A percentile compares a stretch with the other conserved stretches of the same genome.
Conservation (phyloP, 2,329 filamentous ascomycete genomes). For the Cordyceps javanica region DNA sequence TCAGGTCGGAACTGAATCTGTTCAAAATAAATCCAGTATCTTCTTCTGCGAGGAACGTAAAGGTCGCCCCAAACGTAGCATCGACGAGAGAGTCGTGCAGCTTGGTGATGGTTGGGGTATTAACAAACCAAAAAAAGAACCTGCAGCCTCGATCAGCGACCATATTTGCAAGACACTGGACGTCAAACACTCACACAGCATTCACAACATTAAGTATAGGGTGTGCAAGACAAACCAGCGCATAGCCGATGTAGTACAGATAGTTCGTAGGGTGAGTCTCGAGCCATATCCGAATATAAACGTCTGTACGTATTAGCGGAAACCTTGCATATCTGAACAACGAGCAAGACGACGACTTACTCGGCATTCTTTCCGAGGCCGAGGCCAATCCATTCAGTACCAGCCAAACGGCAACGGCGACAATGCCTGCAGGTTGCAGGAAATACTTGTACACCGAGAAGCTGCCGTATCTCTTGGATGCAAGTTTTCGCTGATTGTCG, state of each 20-base stretch:
- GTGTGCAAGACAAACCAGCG: too few species aligned
- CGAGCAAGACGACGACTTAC: neutral
- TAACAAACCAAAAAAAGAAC: neutral
- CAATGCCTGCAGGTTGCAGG: neutral
- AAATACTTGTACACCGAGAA: constrained; percentile 3
- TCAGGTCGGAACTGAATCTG: constrained; percentile 24
- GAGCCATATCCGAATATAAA: constrained; percentile 9
- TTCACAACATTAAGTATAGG: too few species aligned
- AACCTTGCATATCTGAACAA: neutral
- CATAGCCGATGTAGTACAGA: constrained; percentile 12
- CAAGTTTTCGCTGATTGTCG: neutral
- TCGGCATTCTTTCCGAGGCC: neutral
- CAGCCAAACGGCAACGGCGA: neutral
- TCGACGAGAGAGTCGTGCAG: neutral
- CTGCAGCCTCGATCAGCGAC: neutral
- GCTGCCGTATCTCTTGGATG: neutral
- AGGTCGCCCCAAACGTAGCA: constrained; percentile 1
- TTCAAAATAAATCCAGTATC: neutral
- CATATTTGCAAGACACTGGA: too few species aligned
- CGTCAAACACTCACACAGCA: too few species aligned
- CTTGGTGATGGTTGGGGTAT: neutral
- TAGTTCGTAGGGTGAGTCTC: constrained; percentile 5
- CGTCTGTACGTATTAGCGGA: neutral
- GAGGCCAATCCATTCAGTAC: neutral
- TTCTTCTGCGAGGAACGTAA: constrained; percentile 17